Evolutionary conservation across 306 rosid species (phyloP), one percentile per base, ranked within the genome.

Genomic region (Aeschynomene evenia): DNA sequence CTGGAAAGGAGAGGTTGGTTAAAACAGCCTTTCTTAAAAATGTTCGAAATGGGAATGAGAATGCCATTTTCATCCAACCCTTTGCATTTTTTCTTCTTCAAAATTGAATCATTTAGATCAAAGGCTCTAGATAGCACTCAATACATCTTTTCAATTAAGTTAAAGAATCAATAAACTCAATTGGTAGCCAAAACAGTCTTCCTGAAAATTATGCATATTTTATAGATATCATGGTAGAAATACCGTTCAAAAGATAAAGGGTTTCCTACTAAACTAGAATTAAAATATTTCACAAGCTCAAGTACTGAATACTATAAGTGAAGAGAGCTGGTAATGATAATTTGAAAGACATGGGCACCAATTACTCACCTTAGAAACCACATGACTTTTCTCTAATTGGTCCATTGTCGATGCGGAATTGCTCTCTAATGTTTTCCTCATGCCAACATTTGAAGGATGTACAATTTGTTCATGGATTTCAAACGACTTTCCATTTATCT

Each of bases 291-390:
- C 22, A 48, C 45, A 46, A 55, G 68, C 69, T 62, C 23, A 61
- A 23, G 28, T 50, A 45, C 21, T 26, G 59, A 53, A 50, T 21
- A 55, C 57, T 65, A 49, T 58, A 71, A 52, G 18, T 55, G 13
- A 52, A 70, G 9, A 39, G 34, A 31, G 53, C 58, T 45, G 19
- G 31, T 74, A 66, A 31, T 48, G 31, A 70, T 57, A 57, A 52
- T 54, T 63, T 21, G 58, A 72, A 61, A 43, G 28, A 64, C 71
- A 74, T 48, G 21, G 49, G 19, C 13, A 72, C 69, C 24, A 67
- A 16, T 11, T 26, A 70, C 89, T 81, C 55, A 89, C 99, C 96
- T 84, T 85, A 70, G 85, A 64, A 42, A 73, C 37, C 61, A 58
- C 68, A 53, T 73, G 79, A 75, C 71, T 57, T 19, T 72, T 63